Base-by-base conservation (phyloP, 306 rosid species). In the Castanospermum australe region DNA sequence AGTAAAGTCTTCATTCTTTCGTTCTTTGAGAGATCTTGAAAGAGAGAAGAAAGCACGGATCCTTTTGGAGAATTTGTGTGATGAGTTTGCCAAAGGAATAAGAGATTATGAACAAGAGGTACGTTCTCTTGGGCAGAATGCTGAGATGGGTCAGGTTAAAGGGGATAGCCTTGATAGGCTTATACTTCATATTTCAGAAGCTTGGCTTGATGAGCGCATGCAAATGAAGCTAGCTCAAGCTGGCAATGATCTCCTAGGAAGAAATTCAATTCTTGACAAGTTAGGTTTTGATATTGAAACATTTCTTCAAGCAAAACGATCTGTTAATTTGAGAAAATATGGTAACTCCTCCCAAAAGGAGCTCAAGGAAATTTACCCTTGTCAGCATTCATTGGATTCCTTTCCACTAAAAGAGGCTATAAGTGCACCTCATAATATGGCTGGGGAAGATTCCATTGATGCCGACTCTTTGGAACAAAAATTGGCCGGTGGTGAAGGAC, bases 151-250 rank as follows among this genome's bases (percentile, higher is more conserved):
- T 80, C 81, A 56, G 18, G 73, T 81, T 74, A 74, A 83, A 47
- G 77, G 67, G 42, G 83, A 73, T 60, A 81, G 45, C 39, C 69
- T 65, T 42, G 91, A 87, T 57, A 76, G 86, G 62, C 73, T 87
- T 42, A 70, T 87, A 77, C 89, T 86, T 60, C 88, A 87, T 52
- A 80, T 91, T 73, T 87, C 96, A 47, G 96, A 91, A 84, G 90
- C 92, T 35, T 91, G 93, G 96, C 89, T 91, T 79, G 89, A 89
- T 52, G 96, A 91, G 82, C 87, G 90, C 47, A 79, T 50, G 84
- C 90, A 86, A 70, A 86, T 82, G 90, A 89, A 82, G 87, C 61
- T 71, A 44, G 63, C 67, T 3, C 83, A 84, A 81, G 65, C 78
- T 48, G 78, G 54, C 5, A 75, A 51, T 15, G 74, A 75, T 79